Conservation (phyloP, 768 basidiomycete genomes). For the Boletus bicolor region DNA sequence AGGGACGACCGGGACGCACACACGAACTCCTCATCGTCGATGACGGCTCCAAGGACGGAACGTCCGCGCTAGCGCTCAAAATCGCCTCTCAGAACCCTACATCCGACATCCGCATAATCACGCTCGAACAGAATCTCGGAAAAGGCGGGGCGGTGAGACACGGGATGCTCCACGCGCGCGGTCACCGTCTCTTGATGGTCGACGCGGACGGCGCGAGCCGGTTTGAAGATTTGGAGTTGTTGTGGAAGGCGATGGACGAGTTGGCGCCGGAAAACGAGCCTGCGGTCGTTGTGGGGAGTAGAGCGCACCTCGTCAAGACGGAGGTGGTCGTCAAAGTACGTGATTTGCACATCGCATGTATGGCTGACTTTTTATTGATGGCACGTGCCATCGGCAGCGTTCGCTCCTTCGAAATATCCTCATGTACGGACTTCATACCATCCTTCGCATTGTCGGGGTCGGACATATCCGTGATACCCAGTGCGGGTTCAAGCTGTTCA, state of each 20-base stretch:
- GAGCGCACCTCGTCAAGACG: constrained; percentile 89
- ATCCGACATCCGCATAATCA: constrained; percentile 73
- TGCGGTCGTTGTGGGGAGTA: constrained; percentile 78
- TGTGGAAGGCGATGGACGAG: constrained; percentile 73
- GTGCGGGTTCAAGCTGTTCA: constrained; percentile 96
- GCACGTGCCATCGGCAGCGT: constrained; percentile 47
- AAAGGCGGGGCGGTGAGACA: constrained; percentile 94
- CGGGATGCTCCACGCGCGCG: constrained; percentile 82
- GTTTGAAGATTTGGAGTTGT: constrained; percentile 76
- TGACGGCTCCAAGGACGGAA: constrained; percentile 83
- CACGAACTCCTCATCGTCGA: constrained; percentile 88
- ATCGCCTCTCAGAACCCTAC: constrained; percentile 56
- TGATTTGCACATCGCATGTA: background rate
- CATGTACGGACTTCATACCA: constrained; percentile 91
- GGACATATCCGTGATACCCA: constrained; percentile 92
- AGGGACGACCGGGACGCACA: constrained; percentile 24
- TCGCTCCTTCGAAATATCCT: constrained; percentile 85
- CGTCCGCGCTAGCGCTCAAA: constrained; percentile 58
- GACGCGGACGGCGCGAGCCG: constrained; percentile 94
- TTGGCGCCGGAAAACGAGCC: constrained; percentile 47
- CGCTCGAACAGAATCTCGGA: constrained; percentile 75
- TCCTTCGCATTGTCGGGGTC: constrained; percentile 85
- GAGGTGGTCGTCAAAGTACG: constrained; percentile 89
- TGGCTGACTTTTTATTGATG: background rate
- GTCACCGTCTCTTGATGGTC: constrained; percentile 79